These are phyloP conservation scores for Candida stauntonica DNA, from an alignment of 805 yeast genomes.

Conservation along the genomic window DNA sequence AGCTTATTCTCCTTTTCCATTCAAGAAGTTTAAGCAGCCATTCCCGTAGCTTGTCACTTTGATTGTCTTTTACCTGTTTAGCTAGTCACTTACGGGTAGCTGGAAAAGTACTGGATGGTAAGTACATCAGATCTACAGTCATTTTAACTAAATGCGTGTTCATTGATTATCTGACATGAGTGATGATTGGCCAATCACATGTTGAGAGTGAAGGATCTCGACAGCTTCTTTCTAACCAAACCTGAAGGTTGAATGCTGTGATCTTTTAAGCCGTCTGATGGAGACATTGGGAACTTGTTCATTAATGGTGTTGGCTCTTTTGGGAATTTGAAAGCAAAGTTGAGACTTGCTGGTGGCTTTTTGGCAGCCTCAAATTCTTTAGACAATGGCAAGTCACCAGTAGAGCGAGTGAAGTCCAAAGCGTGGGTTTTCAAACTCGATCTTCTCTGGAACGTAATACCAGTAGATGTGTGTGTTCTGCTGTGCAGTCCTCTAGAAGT, in stretches of 20 bases:
- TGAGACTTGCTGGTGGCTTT: conserved; percentile 24
- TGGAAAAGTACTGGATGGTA: no score
- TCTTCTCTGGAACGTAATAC: conserved; percentile 20
- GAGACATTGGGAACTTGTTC: conserved; percentile 4
- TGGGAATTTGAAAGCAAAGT: conserved; percentile 27
- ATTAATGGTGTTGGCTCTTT: conserved; percentile 4
- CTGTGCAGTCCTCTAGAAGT: conserved; percentile 16
- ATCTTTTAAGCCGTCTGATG: conserved; percentile 3
- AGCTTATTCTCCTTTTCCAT: no score
- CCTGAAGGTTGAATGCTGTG: conserved; percentile 10
- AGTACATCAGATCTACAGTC: no score
- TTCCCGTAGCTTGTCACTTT: no score
- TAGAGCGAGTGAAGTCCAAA: conserved; percentile 16
- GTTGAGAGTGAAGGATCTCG: conserved; percentile 21
- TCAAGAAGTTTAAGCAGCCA: no score
- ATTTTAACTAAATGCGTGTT: no score
- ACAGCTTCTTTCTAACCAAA: conserved; percentile 16
- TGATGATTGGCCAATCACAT: no score
- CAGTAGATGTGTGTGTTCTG: conserved; percentile 23
- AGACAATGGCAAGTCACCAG: not conserved
- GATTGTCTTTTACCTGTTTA: no score
- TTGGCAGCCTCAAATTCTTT: conserved; percentile 9
- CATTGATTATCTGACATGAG: no score
- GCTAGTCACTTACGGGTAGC: no score
- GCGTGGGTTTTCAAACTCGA: conserved; percentile 18